Evolutionary conservation across 148 eudicot genomes (phyloP).

Genomic region (Diospyros kaki): DNA sequence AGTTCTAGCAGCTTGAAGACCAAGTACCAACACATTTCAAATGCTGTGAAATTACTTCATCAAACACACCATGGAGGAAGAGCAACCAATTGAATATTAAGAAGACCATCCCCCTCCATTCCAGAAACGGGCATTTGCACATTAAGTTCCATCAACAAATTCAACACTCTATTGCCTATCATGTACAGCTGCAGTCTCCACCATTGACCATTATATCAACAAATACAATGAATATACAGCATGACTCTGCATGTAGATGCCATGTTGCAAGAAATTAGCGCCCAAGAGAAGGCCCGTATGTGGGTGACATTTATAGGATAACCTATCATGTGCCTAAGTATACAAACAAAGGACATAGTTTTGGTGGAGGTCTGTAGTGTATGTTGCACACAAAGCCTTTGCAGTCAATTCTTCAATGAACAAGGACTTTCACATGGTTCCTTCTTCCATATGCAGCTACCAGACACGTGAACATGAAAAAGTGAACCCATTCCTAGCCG

Average conservation of each 20-base stretch:
- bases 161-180: background rate
- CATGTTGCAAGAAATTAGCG: background rate
- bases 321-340: slow-evolving; percentile 15
- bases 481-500: slow-evolving; percentile 36
- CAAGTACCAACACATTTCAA: background rate
- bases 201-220: too few relatives aligned
- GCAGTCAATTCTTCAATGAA: slow-evolving; percentile 29
- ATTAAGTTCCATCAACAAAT: slow-evolving; percentile 9
- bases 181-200: background rate
- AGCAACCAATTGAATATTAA: background rate
- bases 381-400: background rate
- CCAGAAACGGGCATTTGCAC: slow-evolving; percentile 15
- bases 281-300: slow-evolving; percentile 15
- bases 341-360: background rate
- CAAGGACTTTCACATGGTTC: slow-evolving; percentile 35
- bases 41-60: background rate
- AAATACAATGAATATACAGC: slow-evolving; percentile 1
- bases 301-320: slow-evolving; percentile 16
- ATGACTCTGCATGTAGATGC: background rate
- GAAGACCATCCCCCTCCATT: slow-evolving; percentile 11
- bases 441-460: slow-evolving; percentile 42
- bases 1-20: background rate
- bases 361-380: too few relatives aligned
- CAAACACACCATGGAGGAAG: background rate
- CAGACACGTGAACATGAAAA: slow-evolving; percentile 38